A percentile compares a stretch with the other conserved stretches of the same genome.
These are phyloP conservation scores for Phytophthora boehmeriae DNA, from an alignment of 352 stramenopile genomes.

Conservation along the genomic window DNA sequence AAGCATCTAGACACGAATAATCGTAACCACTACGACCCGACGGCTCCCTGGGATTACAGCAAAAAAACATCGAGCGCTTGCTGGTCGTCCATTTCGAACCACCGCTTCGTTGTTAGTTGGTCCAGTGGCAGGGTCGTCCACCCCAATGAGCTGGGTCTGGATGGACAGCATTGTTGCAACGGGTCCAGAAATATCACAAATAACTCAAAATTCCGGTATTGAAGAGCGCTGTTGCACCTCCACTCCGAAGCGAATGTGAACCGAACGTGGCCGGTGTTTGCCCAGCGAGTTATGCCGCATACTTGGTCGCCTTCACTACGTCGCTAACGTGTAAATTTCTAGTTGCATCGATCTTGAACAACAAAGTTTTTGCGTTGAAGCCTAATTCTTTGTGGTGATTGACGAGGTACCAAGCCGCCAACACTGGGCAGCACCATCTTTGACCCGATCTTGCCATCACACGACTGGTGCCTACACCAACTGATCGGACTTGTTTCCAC, in stretches of 20 bases:
- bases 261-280: slow-evolving; percentile 4
- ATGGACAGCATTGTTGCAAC: too few relatives aligned
- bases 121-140: too few relatives aligned
- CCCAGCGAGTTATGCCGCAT: background rate
- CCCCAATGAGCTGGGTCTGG: too few relatives aligned
- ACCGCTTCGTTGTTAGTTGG: too few relatives aligned
- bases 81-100: too few relatives aligned
- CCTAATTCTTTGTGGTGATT: slow-evolving; percentile 2
- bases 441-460: background rate
- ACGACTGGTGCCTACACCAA: slow-evolving; percentile 1
- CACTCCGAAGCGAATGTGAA: slow-evolving; percentile 10
- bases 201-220: too few relatives aligned
- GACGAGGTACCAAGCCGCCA: slow-evolving; percentile 5
- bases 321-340: slow-evolving; percentile 7
- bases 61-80: too few relatives aligned
- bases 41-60: too few relatives aligned
- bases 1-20: too few relatives aligned
- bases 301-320: background rate
- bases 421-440: slow-evolving; percentile 9
- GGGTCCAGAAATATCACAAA: too few relatives aligned
- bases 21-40: too few relatives aligned
- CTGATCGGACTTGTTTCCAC: slow-evolving; percentile 11
- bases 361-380: background rate
- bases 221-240: slow-evolving; percentile 11
- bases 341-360: slow-evolving; percentile 6